Base-by-base conservation (phyloP, 192 early-diverging fungal species). In the Diversispora epigaea region DNA sequence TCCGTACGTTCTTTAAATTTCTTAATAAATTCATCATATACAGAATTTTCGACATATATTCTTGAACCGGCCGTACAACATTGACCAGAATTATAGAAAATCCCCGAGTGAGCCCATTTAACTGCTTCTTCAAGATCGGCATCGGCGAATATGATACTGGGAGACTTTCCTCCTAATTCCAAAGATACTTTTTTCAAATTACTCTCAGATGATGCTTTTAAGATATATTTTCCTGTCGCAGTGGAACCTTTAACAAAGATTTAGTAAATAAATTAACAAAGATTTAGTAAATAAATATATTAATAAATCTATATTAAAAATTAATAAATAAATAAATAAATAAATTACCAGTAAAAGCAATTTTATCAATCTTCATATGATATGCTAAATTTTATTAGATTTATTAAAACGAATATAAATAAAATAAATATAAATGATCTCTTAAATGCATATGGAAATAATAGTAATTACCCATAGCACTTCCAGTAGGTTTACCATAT, bases 61-160 rank as follows among this genome's bases (percentile, higher is more conserved):
- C 95, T 87, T 0, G 91, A 91, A 21, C 88, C 87, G 73, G 92
- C 92, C 63, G 91, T 81, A 79, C 94, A 95, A 68, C 88, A 87
- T 78, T 96, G 93, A 44, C 95, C 95, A 77, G 94, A 91, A 84
- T 95, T 96, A 67, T 85, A 86, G 80, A 90, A 96, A 14, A 88
- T 85, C 64, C 86, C 86, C 12, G 81, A 79, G 75, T 93, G 80
- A 15, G 88, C 82, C 55, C 88, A 90, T 56, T 82, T 79, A 19
- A 94, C 84, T 1, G 91, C 90, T 75, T 90, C 77, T 25, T 93
- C 89, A 22, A 93, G 68, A 79, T 94, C 83, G 47, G n/a, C n/a
- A n/a, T n/a, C n/a, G n/a, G n/a, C n/a, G n/a, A n/a, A n/a, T n/a
- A n/a, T n/a, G n/a, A n/a, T n/a, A n/a, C n/a, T n/a, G n/a, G n/a